Conservation (phyloP, 1,284 basidiomycete genomes). For the Melampsora americana region DNA sequence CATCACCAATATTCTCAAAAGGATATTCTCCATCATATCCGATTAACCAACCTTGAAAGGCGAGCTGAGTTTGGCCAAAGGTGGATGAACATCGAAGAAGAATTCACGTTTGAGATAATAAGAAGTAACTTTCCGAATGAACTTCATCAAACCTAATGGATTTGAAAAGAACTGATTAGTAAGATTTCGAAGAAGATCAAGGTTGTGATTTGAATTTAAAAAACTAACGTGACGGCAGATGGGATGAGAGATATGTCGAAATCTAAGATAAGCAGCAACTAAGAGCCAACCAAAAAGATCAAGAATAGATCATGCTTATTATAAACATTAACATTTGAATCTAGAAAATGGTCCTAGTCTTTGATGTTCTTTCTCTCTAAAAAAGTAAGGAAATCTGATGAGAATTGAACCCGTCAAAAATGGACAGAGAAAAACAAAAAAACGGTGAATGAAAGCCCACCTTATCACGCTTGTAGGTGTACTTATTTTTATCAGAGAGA, state of each 20-base stretch:
- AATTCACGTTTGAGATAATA: constrained; percentile 87
- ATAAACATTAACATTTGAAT: constrained; percentile 4
- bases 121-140: constrained; percentile 86
- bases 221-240: constrained; percentile 77
- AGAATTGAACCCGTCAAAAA: neutral
- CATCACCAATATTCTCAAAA: constrained; percentile 94
- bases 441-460: neutral
- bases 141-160: constrained; percentile 83
- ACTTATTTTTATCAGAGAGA: neutral
- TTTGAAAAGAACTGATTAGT: constrained; percentile 3
- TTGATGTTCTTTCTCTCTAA: neutral
- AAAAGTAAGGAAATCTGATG: neutral
- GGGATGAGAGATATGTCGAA: constrained; percentile 92
- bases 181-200: neutral
- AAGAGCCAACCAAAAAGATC: constrained; percentile 45
- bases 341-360: too few relatives aligned
- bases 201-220: neutral
- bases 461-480: neutral
- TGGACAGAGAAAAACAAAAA: too few relatives aligned
- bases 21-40: constrained; percentile 91
- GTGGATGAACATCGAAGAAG: constrained; percentile 99
- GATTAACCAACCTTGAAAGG: constrained; percentile 88
- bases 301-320: constrained; percentile 44
- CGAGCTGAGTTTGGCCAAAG: constrained; percentile 86
- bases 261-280: constrained; percentile 63